phyloP scores from a whole-genome alignment of 2,329 filamentous ascomycete species.

The Monilinia fructigena region DNA sequence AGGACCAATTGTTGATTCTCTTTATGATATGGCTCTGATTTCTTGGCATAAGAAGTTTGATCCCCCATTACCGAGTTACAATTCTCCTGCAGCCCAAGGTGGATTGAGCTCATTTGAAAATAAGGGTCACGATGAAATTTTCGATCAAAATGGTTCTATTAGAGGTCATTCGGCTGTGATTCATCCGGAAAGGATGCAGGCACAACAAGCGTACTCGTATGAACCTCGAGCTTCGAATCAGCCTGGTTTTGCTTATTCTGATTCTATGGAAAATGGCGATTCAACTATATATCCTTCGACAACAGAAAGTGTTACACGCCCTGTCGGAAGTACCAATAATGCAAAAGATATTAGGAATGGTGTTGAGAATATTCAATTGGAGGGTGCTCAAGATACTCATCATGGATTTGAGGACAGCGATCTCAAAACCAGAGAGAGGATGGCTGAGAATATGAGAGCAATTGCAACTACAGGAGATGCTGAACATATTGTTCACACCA shows the following conservation, averaged over 20 bases:
- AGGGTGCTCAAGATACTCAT: constrained; percentile 15
- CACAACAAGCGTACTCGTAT: constrained; percentile 30
- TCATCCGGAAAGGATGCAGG: constrained; percentile 26
- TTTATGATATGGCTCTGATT: constrained; percentile 72
- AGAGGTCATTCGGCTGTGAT: constrained; percentile 34
- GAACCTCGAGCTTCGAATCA: constrained; percentile 28
- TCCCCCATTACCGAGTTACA: constrained; percentile 56
- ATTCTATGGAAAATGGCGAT: neutral
- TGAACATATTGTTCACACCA: constrained; percentile 32
- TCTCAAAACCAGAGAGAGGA: constrained; percentile 24
- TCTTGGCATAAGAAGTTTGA: constrained; percentile 66
- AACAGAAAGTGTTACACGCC: constrained; percentile 26
- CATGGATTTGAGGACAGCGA: constrained; percentile 28
- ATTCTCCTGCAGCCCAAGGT: constrained; percentile 48
- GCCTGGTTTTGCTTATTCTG: constrained; percentile 20
- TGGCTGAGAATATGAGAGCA: constrained; percentile 32
- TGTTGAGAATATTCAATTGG: constrained; percentile 22
- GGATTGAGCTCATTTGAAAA: constrained; percentile 30
- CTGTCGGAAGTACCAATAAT: constrained; percentile 13
- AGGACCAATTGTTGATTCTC: constrained; percentile 70
- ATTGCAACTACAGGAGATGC: constrained; percentile 32
- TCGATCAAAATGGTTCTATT: constrained; percentile 38
- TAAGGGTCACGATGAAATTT: constrained; percentile 35
- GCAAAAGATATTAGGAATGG: constrained; percentile 16
- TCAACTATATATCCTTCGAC: constrained; percentile 28